These are phyloP conservation scores for Xylaria palmicola DNA, from an alignment of 495 filamentous ascomycete genomes.

Conservation along the genomic window DNA sequence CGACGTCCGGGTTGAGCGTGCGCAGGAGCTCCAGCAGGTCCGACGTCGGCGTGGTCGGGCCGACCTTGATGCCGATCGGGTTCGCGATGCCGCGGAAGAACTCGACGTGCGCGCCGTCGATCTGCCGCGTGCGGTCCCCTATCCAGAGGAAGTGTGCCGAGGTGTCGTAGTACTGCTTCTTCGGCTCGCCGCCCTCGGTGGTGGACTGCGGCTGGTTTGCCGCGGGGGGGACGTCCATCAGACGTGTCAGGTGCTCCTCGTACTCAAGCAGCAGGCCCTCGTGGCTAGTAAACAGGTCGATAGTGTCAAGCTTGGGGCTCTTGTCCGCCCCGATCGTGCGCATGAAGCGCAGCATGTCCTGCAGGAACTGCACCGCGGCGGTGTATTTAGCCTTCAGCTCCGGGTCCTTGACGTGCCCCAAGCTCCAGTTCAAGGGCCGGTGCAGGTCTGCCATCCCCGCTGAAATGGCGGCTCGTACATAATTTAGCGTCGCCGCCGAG, in stretches of 20 bases:
- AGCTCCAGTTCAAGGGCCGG: constrained; percentile 88
- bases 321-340: constrained; percentile 89
- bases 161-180: constrained; percentile 73
- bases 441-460: constrained; percentile 93
- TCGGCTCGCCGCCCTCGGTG: not conserved
- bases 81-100: constrained; percentile 96
- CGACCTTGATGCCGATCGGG: constrained; percentile 94
- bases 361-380: constrained; percentile 77
- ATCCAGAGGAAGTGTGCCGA: constrained; percentile 99
- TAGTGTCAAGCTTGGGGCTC: constrained; percentile 79
- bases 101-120: constrained; percentile 91
- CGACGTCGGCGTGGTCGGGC: constrained; percentile 70
- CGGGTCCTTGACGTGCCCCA: constrained; percentile 88
- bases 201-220: not conserved
- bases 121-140: constrained; percentile 89
- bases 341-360: constrained; percentile 93
- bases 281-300: constrained; percentile 93
- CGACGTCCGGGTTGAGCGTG: constrained; percentile 75
- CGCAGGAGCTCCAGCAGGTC: constrained; percentile 78
- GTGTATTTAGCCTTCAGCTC: constrained; percentile 81
- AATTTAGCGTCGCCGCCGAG: constrained; percentile 90
- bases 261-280: constrained; percentile 95
- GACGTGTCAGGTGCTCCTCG: constrained; percentile 80
- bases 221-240: constrained; percentile 61
- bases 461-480: constrained; percentile 76